Base-by-base conservation (phyloP, 2,329 filamentous ascomycete genomes). In the Colletotrichum godetiae region DNA sequence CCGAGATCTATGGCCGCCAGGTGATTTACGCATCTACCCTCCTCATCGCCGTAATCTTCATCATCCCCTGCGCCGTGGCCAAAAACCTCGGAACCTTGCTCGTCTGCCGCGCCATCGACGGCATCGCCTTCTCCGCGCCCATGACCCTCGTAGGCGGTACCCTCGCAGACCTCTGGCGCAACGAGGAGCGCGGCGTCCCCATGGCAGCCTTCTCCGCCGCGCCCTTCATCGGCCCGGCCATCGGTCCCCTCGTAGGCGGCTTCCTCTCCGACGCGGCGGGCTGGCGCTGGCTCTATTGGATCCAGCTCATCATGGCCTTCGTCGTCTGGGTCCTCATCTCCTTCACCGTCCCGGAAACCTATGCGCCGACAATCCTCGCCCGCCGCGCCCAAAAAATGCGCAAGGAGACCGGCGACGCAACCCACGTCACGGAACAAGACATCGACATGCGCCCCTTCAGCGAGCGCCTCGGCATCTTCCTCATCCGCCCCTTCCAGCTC, bases 271-370 rank as follows among this genome's bases (percentile, higher is more conserved):
- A 95, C 76, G 89, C 88, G 0, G 83, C 86, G 0, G 92, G 92
- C 49, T 97, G 94, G 94, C 86, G 94, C 76, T 97, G 94, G 93
- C 86, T 97, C 0, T 97, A 97, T 85, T 96, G 93, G 92, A 90
- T 97, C 77, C 94, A 96, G 79, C 86, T 97, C 12, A 97, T 97
- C 78, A 80, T 97, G 13, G 86, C 93, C 31, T 91, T 87, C 15
- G 80, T 92, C 61, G 89, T 92, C 77, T 97, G 93, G 90, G 73
- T 93, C 22, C 80, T 96, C 73, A 95, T 97, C 81, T 92, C 92
- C 35, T 95, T 97, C 82, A 97, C 94, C n/a, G 92, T 97, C 0
- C 94, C 94, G 1, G 95, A 97, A 82, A 98, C 95, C 0, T 97
- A 97, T 80, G 92, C 94, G 0, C 94, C 95, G 0, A 93, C 91